phyloP scores from a whole-genome alignment of 169 alveolate species.

The Eimeria sp. region DNA sequence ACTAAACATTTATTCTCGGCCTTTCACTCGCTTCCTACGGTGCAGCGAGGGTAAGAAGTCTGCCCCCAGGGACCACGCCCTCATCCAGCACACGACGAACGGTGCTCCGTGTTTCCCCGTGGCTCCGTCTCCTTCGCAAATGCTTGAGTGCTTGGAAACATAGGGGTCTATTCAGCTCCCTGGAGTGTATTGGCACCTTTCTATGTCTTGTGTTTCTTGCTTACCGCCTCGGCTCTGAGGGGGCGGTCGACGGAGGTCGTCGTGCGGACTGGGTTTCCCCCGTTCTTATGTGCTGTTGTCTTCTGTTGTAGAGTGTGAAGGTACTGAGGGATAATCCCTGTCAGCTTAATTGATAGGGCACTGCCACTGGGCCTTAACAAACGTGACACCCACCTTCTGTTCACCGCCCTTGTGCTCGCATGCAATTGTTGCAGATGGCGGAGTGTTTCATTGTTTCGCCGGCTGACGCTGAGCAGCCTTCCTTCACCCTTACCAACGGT shows the following conservation, averaged over 20 bases:
- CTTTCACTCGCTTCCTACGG: conserved; percentile 66
- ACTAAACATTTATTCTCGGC: conserved; percentile 45
- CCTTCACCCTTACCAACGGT: conserved; percentile 54
- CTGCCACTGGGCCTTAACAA: not conserved
- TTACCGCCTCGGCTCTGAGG: not conserved
- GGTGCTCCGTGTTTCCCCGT: not conserved
- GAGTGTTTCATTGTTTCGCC: conserved; percentile 44
- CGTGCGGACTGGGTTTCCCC: not conserved
- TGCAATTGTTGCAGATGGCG: conserved; percentile 64
- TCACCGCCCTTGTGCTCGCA: conserved; percentile 27
- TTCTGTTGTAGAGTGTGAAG: not conserved
- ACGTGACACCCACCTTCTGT: not conserved
- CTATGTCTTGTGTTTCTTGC: not conserved
- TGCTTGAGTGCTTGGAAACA: not conserved
- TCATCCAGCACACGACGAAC: not conserved
- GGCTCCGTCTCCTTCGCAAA: conserved; percentile 44
- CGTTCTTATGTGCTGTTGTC: not conserved
- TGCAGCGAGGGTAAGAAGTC: conserved; percentile 67
- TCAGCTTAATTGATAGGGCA: not conserved
- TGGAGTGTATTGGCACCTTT: conserved; percentile 13
- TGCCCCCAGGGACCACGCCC: conserved; percentile 19
- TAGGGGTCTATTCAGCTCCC: not conserved
- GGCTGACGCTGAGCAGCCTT: conserved; percentile 26
- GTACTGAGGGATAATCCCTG: not conserved
- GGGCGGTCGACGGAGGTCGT: conserved; percentile 20